Percentiles rank a stretch among this genome's conserved stretches.
These are phyloP conservation scores for Tephrocybe sp. DNA, from an alignment of 768 basidiomycete genomes.

Conservation along the genomic window DNA sequence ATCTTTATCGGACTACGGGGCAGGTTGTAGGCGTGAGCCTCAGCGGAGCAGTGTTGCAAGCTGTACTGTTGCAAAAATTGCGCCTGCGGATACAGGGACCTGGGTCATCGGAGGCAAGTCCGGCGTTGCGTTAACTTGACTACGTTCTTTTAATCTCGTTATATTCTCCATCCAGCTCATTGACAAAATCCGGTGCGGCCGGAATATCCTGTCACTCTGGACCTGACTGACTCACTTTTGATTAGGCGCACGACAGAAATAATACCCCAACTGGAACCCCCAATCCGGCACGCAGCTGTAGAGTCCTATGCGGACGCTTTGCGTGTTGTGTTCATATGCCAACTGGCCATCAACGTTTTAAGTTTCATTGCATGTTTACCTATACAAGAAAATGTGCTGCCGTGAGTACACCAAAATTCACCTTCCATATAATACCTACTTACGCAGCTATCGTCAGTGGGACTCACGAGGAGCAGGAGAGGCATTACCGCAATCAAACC, in stretches of 20 bases:
- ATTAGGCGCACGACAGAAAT: conserved; percentile 68
- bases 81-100: conserved; percentile 76
- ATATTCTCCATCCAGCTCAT: conserved; percentile 52
- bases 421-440: background rate
- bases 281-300: conserved; percentile 59
- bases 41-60: conserved; percentile 82
- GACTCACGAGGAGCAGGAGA: conserved; percentile 62
- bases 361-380: conserved; percentile 70
- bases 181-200: conserved; percentile 59
- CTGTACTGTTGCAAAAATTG: conserved; percentile 70
- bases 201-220: conserved; percentile 5
- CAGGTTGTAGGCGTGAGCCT: conserved; percentile 95
- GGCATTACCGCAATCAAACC: conserved; percentile 47
- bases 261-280: conserved; percentile 65
- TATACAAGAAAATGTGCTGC: conserved; percentile 72
- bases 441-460: conserved; percentile 39
- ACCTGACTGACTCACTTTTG: conserved; percentile 1
- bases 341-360: conserved; percentile 65
- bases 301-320: conserved; percentile 80
- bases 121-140: conserved; percentile 7
- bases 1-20: conserved; percentile 91
- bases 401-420: conserved; percentile 35
- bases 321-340: conserved; percentile 81
- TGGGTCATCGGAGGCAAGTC: conserved; percentile 65
- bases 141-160: conserved; percentile 12